A percentile compares a stretch with the other conserved stretches of the same genome.
Evolutionary conservation across 306 rosid species (phyloP).

Genomic region (Ormosia semicastrata): DNA sequence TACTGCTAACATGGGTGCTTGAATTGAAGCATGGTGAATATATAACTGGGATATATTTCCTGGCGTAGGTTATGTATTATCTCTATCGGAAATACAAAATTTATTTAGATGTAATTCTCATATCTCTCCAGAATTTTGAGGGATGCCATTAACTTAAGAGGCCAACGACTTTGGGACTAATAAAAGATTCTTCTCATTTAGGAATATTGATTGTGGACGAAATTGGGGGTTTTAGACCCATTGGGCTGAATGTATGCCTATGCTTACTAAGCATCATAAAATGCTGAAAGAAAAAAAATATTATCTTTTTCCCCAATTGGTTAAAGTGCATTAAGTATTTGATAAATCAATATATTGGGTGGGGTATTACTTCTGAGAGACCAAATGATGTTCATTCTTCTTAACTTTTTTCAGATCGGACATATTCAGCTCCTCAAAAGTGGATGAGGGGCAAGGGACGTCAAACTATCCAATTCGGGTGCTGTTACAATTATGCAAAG

Average conservation of each 20-base stretch:
- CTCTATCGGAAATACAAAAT: neutral
- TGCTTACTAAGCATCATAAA: neutral
- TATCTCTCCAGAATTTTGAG: neutral
- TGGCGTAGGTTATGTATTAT: neutral
- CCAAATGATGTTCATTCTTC: neutral
- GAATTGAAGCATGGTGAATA: neutral
- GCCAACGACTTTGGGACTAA: neutral
- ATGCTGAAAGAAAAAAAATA: neutral
- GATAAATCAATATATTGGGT: neutral
- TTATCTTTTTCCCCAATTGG: neutral
- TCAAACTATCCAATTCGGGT: slow-evolving; percentile 87
- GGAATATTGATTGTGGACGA: neutral
- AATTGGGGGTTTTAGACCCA: neutral
- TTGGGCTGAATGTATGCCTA: neutral
- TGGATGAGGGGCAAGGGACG: slow-evolving; percentile 99
- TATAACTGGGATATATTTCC: neutral
- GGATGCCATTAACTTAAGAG: neutral
- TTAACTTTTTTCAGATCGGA: slow-evolving; percentile 63
- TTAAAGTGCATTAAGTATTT: neutral
- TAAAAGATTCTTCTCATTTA: neutral
- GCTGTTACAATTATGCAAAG: slow-evolving; percentile 89
- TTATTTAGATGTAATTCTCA: neutral
- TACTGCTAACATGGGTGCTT: slow-evolving; percentile 5
- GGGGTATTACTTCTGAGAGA: neutral
- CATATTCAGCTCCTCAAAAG: slow-evolving; percentile 82